phyloP scores from a whole-genome alignment of 1,139 yeast genomes.

The Protomyces arabidopsidicola region DNA sequence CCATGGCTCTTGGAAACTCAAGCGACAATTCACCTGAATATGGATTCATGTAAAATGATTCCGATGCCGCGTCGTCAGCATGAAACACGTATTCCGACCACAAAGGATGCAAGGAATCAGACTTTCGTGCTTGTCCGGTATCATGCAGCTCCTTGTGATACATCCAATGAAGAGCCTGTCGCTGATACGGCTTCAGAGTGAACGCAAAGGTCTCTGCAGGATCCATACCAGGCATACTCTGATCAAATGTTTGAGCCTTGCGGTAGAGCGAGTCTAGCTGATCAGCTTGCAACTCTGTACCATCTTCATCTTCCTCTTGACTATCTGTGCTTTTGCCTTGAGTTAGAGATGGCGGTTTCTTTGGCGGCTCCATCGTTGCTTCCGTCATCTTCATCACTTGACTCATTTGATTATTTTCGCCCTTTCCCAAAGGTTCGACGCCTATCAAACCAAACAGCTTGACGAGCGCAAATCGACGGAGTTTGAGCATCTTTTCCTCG shows the following conservation, averaged over 20 bases:
- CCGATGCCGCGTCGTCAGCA: conserved; percentile 32
- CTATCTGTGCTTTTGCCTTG: background rate
- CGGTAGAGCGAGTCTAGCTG: conserved; percentile 73
- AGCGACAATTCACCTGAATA: conserved; percentile 76
- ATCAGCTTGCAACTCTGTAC: conserved; percentile 44
- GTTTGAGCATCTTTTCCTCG: conserved; percentile 49
- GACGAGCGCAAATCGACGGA: conserved; percentile 56
- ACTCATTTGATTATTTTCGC: conserved; percentile 32
- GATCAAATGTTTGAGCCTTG: conserved; percentile 49
- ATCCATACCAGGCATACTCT: conserved; percentile 55
- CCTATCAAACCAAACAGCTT: conserved; percentile 53
- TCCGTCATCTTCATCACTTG: conserved; percentile 38
- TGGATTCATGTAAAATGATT: conserved; percentile 66
- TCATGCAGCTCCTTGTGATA: conserved; percentile 53
- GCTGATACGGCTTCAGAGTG: conserved; percentile 64
- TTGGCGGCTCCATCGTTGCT: conserved; percentile 34
- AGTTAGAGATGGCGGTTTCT: background rate
- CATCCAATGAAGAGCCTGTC: conserved; percentile 45
- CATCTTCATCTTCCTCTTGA: conserved; percentile 38
- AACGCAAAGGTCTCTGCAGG: conserved; percentile 55
- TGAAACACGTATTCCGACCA: conserved; percentile 87
- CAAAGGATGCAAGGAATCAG: conserved; percentile 72
- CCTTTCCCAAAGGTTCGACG: conserved; percentile 37
- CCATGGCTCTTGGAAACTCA: conserved; percentile 51
- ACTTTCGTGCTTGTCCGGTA: conserved; percentile 37